Base-by-base conservation (phyloP, 2,329 filamentous ascomycete species). In the Phaeomoniella chlamydospora region DNA sequence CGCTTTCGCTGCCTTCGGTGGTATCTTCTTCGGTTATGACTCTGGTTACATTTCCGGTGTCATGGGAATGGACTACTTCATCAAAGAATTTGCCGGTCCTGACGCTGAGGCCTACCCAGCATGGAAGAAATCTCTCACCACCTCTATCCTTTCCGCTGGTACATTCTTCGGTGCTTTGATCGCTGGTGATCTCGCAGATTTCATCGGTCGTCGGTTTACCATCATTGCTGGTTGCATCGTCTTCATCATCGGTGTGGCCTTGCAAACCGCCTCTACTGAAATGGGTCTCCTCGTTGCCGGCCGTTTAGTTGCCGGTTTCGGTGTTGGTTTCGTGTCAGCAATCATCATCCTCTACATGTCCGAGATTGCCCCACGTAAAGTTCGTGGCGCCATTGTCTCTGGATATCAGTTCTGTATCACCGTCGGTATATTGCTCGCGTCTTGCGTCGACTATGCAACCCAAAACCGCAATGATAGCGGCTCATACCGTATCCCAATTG, bases 281-380 rank as follows among this genome's bases (percentile, higher is more conserved):
- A 62, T 80, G 10, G 72, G 66, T 39, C 64, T 74, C 42, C 74
- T 86, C 40, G 77, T 83, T 15, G 70, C 72, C 39, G 82, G 82
- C 54, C 80, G 81, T 68, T 61, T 86, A 39, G 60, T 88, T 48
- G 77, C 80, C 33, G 82, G 82, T 55, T 55, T 85, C 38, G 82
- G 82, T 67, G 80, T 86, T 49, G 82, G 81, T 52, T 85, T 85
- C 54, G 79, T 82, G 46, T 84, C 79, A 5, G 79, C 81, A 49
- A 76, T 85, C 49, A 76, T 86, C 57, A 83, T 86, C 52, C 67
- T 86, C 41, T 87, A 90, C 72, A 88, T 90, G 82, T 84, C 78
- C 34, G 83, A 87, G 61, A 83, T 87, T 53, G 56, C 59, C 26
- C 78, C 79, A 39, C 72, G 70, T 56, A 83, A 81, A 57, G 77